Conservation (phyloP, 768 basidiomycete species). For the Neoboletus magnificus region DNA sequence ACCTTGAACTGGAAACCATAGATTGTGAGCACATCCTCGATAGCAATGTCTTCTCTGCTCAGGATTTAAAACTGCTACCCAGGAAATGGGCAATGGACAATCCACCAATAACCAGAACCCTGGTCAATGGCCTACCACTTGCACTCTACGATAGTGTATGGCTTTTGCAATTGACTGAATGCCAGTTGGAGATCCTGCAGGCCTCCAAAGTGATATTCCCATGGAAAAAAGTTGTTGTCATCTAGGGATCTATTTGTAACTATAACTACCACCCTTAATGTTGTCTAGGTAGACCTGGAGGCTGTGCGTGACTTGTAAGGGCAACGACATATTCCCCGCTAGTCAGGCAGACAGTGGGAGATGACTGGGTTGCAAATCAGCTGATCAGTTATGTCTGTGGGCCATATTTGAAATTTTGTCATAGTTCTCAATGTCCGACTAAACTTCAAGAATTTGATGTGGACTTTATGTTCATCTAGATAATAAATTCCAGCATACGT, state of each 20-base stretch:
- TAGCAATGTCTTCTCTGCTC: too few species aligned
- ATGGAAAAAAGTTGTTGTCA: too few species aligned
- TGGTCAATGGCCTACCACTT: background rate
- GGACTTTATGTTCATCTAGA: background rate
- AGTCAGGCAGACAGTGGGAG: background rate
- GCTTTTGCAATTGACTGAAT: background rate
- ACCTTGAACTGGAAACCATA: too few species aligned
- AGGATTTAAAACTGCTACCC: too few species aligned
- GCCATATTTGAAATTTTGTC: background rate
- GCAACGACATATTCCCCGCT: background rate
- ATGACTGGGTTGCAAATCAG: background rate
- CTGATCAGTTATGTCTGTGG: background rate
- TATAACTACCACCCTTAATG: too few species aligned
- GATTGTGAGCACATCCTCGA: too few species aligned
- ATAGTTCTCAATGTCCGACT: background rate
- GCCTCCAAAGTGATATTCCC: too few species aligned
- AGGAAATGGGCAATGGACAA: too few species aligned
- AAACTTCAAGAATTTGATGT: background rate
- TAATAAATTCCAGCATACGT: background rate
- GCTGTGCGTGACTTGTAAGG: background rate
- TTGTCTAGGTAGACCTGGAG: background rate
- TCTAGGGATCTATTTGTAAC: too few species aligned
- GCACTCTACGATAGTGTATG: slow-evolving; percentile 3
- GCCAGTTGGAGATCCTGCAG: too few species aligned
- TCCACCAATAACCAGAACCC: too few species aligned